These are phyloP conservation scores for Sicyos edulis DNA, from an alignment of 306 rosid species.

Conservation along the genomic window DNA sequence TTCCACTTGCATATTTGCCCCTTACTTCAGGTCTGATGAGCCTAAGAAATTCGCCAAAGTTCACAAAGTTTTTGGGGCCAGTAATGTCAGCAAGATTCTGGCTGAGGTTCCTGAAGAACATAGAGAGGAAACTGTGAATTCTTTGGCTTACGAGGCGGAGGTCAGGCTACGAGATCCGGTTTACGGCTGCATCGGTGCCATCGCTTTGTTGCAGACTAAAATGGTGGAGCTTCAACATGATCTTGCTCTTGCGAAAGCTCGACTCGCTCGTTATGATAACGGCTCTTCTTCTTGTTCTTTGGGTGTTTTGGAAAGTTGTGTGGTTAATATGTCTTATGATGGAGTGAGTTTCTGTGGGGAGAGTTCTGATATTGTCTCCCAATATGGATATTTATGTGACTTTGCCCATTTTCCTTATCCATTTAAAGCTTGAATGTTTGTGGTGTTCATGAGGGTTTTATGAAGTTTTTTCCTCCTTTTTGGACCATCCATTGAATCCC, in stretches of 20 bases:
- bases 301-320: background rate
- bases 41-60: conserved; percentile 73
- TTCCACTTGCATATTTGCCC: conserved; percentile 79
- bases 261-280: conserved; percentile 47
- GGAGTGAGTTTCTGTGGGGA: conserved; percentile 39
- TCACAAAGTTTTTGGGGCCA: conserved; percentile 92
- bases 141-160: conserved; percentile 79
- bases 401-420: conserved; percentile 37
- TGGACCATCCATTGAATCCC: too few species aligned
- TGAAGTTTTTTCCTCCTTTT: too few species aligned
- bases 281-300: conserved; percentile 22
- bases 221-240: conserved; percentile 76
- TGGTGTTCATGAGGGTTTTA: too few species aligned
- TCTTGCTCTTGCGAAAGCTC: conserved; percentile 70
- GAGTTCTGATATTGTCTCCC: conserved; percentile 31
- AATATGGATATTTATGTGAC: conserved; percentile 42
- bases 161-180: conserved; percentile 81
- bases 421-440: too few species aligned
- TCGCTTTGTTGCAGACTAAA: conserved; percentile 61
- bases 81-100: conserved; percentile 92
- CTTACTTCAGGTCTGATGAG: conserved; percentile 74
- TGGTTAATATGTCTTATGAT: conserved; percentile 24
- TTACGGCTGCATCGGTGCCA: conserved; percentile 93
- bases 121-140: conserved; percentile 74
- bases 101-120: conserved; percentile 72